phyloP scores from a whole-genome alignment of 768 basidiomycete species.

The Hypholoma fasciculare region DNA sequence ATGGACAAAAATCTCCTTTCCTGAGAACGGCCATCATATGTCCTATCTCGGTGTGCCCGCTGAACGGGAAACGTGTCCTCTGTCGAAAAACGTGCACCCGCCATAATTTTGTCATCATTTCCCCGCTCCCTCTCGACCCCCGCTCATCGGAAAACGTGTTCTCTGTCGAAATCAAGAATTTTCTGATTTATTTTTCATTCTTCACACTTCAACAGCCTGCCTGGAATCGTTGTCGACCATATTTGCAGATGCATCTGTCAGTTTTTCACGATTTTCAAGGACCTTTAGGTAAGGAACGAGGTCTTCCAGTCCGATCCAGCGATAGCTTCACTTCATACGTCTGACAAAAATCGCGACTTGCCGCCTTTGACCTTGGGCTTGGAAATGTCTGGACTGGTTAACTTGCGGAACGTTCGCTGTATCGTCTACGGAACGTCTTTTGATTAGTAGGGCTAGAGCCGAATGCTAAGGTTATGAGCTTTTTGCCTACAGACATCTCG shows the following conservation, averaged over 20 bases:
- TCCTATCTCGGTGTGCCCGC: not conserved
- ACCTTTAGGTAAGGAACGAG: too few species aligned
- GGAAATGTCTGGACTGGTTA: too few species aligned
- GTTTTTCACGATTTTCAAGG: too few species aligned
- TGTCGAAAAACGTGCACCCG: slow-evolving; percentile 5
- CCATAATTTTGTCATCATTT: slow-evolving; percentile 3
- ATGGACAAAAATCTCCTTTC: not conserved
- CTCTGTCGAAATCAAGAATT: not conserved
- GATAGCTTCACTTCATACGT: too few species aligned
- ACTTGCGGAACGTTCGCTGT: too few species aligned
- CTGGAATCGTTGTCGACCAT: not conserved
- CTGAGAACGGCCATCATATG: not conserved
- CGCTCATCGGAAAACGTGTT: slow-evolving; percentile 7
- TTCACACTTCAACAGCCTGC: not conserved
- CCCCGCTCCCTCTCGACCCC: not conserved
- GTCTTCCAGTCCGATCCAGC: too few species aligned
- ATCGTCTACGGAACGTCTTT: too few species aligned
- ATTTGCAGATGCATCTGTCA: not conserved
- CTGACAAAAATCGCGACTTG: too few species aligned
- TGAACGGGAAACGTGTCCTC: slow-evolving; percentile 1
- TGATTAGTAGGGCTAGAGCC: too few species aligned
- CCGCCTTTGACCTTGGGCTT: too few species aligned
- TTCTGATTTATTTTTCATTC: not conserved
- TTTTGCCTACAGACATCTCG: too few species aligned
- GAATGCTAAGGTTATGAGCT: too few species aligned